These are phyloP conservation scores for Xylaria nigripes DNA, from an alignment of 495 filamentous ascomycete genomes.

Conservation along the genomic window DNA sequence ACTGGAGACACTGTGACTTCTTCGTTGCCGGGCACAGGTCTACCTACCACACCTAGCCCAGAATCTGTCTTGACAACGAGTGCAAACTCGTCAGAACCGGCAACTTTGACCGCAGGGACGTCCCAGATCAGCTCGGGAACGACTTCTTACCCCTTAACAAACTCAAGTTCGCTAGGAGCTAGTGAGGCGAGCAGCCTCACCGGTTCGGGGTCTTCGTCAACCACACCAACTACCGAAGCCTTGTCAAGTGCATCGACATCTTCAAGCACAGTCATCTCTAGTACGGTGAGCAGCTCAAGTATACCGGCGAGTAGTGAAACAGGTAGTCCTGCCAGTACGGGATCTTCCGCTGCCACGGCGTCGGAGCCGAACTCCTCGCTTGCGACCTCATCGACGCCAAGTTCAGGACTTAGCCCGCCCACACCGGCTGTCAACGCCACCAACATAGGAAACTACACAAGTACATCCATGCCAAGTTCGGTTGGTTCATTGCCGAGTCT, in stretches of 20 bases:
- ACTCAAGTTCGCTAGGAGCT: slow-evolving; percentile 5
- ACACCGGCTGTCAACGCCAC: not conserved
- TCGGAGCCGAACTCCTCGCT: not conserved
- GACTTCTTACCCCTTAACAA: slow-evolving; percentile 13
- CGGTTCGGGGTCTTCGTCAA: slow-evolving; percentile 5
- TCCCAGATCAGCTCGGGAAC: slow-evolving; percentile 10
- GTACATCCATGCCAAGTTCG: not conserved
- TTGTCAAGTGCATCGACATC: not conserved
- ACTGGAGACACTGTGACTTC: slow-evolving; percentile 9
- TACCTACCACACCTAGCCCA: not conserved
- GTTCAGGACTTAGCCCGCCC: not conserved
- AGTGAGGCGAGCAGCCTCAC: slow-evolving; percentile 8
- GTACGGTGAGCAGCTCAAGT: slow-evolving; percentile 7
- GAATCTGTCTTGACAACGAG: not conserved
- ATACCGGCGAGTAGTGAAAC: slow-evolving; percentile 2
- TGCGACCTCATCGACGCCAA: not conserved
- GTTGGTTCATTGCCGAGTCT: not conserved
- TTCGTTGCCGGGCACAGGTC: not conserved
- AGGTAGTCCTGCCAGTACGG: not conserved
- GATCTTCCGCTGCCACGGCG: not conserved
- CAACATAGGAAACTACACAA: not conserved
- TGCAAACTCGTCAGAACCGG: not conserved
- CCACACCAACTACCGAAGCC: not conserved
- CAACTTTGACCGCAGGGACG: not conserved
- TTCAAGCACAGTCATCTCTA: not conserved